Percentiles rank a stretch among this genome's conserved stretches.
Conservation (phyloP, 352 stramenopile genomes). For the Phytophthora boehmeriae region DNA sequence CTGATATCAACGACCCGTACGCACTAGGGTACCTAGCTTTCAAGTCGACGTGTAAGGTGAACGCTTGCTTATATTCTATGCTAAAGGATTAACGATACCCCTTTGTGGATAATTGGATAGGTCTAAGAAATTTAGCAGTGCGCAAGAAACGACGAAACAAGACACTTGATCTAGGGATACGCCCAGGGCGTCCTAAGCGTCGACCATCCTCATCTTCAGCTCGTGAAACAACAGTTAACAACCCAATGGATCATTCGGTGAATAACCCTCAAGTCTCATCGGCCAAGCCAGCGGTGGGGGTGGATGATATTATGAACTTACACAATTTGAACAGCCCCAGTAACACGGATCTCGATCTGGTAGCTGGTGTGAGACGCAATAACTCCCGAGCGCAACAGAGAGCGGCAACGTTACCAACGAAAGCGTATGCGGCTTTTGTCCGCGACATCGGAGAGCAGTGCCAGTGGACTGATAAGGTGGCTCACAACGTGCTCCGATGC, state of each 20-base stretch:
- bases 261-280: slow-evolving; percentile 2
- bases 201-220: slow-evolving; percentile 11
- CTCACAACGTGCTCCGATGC: slow-evolving; percentile 34
- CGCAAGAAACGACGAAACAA: slow-evolving; percentile 31
- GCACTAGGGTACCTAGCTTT: slow-evolving; percentile 55
- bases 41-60: slow-evolving; percentile 45
- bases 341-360: slow-evolving; percentile 5
- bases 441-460: slow-evolving; percentile 38
- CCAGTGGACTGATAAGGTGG: slow-evolving; percentile 40
- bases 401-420: slow-evolving; percentile 13
- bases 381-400: not conserved
- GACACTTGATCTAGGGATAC: slow-evolving; percentile 13
- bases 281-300: not conserved
- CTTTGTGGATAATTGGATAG: slow-evolving; percentile 13
- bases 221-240: slow-evolving; percentile 7
- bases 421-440: slow-evolving; percentile 40
- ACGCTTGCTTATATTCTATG: not conserved
- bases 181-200: slow-evolving; percentile 23
- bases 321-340: not conserved
- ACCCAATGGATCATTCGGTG: not conserved
- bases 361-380: not conserved
- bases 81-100: slow-evolving; percentile 6
- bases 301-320: not conserved
- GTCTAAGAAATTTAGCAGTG: slow-evolving; percentile 13
- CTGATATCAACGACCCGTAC: slow-evolving; percentile 57